Conservation (phyloP, 2,329 filamentous ascomycete genomes). For the Fragosphaeria purpurea region DNA sequence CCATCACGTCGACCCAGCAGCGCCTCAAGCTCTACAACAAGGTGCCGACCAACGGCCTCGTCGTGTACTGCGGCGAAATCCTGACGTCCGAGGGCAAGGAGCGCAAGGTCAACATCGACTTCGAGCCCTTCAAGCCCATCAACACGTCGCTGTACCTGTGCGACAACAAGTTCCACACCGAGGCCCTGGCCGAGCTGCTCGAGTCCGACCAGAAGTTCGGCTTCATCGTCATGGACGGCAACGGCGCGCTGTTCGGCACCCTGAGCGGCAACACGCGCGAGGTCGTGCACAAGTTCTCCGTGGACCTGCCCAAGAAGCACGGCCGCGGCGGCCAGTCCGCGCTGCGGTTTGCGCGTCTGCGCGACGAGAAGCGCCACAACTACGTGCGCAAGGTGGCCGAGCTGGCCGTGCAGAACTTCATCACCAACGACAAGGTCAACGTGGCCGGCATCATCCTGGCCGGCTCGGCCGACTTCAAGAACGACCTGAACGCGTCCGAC, state of each 20-base stretch:
- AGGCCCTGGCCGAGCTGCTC: conserved; percentile 90
- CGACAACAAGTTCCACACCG: conserved; percentile 99
- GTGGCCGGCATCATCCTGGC: conserved; percentile 91
- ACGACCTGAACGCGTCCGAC: conserved; percentile 94
- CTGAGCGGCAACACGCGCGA: conserved; percentile 96
- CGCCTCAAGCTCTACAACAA: conserved; percentile 98
- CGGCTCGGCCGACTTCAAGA: conserved; percentile 98
- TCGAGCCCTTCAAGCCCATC: conserved; percentile 99
- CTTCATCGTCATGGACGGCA: conserved; percentile 99
- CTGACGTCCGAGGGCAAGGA: conserved; percentile 98
- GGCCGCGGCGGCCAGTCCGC: conserved; percentile 99
- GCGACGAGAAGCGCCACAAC: conserved; percentile 99
- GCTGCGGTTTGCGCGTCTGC: conserved; percentile 96
- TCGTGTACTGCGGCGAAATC: conserved; percentile 99
- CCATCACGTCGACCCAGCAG: conserved; percentile 98
- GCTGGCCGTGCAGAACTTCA: conserved; percentile 96
- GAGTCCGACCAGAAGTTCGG: conserved; percentile 99
- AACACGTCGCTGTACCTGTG: conserved; percentile 98
- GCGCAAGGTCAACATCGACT: conserved; percentile 99
- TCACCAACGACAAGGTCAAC: conserved; percentile 97
- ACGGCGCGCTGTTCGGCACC: conserved; percentile 93
- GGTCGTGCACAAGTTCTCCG: conserved; percentile 93
- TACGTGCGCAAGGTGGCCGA: conserved; percentile 99
- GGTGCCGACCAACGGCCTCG: conserved; percentile 92
- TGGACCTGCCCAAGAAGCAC: conserved; percentile 99